These are phyloP conservation scores for Xylariaceae sp. DNA, from an alignment of 2,329 filamentous ascomycete genomes.

Conservation along the genomic window DNA sequence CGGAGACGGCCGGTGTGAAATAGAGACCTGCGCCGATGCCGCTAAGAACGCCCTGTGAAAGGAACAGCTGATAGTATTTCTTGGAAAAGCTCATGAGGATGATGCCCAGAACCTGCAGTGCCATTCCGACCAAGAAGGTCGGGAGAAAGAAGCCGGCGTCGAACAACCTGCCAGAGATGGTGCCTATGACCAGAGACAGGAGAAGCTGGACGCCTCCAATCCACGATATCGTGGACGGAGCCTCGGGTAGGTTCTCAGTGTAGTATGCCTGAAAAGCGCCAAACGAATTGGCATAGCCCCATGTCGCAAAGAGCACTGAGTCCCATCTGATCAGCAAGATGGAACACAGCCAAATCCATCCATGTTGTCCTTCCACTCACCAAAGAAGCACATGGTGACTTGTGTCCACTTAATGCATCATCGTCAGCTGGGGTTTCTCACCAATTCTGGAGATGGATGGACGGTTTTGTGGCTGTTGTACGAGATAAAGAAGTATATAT, in stretches of 20 bases:
- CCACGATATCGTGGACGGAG: conserved; percentile 38
- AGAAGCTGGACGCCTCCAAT: conserved; percentile 42
- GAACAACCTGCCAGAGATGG: conserved; percentile 37
- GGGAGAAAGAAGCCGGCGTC: conserved; percentile 40
- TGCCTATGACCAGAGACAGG: conserved; percentile 37
- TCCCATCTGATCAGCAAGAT: too few relatives aligned
- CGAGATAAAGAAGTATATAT: too few relatives aligned
- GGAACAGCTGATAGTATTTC: conserved; percentile 44
- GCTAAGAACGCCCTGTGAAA: conserved; percentile 44
- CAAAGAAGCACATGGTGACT: conserved; percentile 32
- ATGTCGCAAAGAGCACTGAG: conserved; percentile 37
- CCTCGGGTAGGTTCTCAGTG: conserved; percentile 28
- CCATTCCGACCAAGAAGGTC: conserved; percentile 34
- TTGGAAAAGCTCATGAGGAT: conserved; percentile 39
- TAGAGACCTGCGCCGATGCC: conserved; percentile 50
- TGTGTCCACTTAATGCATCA: conserved; percentile 30
- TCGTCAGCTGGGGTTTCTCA: conserved; percentile 1
- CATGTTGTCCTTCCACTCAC: not conserved
- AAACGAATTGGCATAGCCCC: conserved; percentile 43
- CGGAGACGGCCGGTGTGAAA: conserved; percentile 52
- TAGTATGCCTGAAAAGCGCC: conserved; percentile 44
- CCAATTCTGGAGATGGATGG: not conserved
- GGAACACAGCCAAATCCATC: too few relatives aligned
- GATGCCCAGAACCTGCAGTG: conserved; percentile 38
- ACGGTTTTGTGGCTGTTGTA: too few relatives aligned